A percentile compares a stretch with the other conserved stretches of the same genome.
phyloP scores from a whole-genome alignment of 2,329 filamentous ascomycete species.

The Mycosphaerella arachidis region DNA sequence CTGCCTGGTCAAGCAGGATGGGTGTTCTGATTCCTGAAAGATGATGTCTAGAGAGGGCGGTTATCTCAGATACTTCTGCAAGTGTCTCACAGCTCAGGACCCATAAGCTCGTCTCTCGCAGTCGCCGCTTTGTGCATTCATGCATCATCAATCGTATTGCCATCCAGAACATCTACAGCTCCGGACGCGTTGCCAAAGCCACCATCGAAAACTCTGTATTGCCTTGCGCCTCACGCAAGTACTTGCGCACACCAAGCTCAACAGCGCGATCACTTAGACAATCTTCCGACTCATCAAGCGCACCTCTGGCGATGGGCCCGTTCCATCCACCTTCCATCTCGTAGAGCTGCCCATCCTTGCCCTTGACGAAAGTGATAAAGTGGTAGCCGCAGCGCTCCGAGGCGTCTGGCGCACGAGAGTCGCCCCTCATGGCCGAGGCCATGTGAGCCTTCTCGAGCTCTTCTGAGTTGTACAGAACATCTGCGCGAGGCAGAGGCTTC shows the following conservation, averaged over 20 bases:
- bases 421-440: conserved; percentile 40
- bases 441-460: conserved; percentile 43
- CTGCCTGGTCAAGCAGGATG: no score
- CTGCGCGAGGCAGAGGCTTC: conserved; percentile 43
- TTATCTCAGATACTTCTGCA: neutral
- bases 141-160: neutral
- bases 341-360: conserved; percentile 43
- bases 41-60: no score
- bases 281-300: conserved; percentile 40
- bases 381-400: conserved; percentile 37
- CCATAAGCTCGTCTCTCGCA: neutral
- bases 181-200: conserved; percentile 34
- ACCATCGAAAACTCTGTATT: conserved; percentile 44
- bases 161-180: neutral
- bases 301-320: conserved; percentile 41
- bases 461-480: conserved; percentile 48
- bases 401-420: conserved; percentile 34
- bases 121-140: neutral
- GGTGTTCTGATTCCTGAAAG: no score
- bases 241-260: conserved; percentile 37
- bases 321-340: conserved; percentile 44
- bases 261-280: conserved; percentile 42
- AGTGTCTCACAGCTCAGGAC: neutral
- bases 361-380: conserved; percentile 47
- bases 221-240: conserved; percentile 37